A percentile compares a stretch with the other conserved stretches of the same genome.
phyloP scores from a whole-genome alignment of 2,329 filamentous ascomycete species.

The Nemania sp. region DNA sequence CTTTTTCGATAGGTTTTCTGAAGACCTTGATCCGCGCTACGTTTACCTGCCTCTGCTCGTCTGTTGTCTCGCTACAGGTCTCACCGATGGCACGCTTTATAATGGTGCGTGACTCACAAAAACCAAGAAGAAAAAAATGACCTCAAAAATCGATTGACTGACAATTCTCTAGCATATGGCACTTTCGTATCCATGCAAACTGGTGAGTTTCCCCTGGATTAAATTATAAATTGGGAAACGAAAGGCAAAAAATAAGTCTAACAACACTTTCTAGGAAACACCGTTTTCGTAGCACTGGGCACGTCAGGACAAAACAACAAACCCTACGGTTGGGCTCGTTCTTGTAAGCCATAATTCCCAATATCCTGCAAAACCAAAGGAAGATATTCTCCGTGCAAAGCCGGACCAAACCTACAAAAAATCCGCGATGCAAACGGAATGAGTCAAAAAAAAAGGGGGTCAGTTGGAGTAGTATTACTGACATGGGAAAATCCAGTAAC shows the following conservation, averaged over 20 bases:
- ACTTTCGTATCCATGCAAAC: conserved; percentile 59
- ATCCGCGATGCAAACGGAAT: background rate
- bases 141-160: conserved; percentile 11
- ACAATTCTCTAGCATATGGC: conserved; percentile 52
- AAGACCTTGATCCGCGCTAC: conserved; percentile 38
- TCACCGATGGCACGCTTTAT: conserved; percentile 48
- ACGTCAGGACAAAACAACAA: conserved; percentile 55
- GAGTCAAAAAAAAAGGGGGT: background rate
- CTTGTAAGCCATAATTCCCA: conserved; percentile 41
- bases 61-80: conserved; percentile 47
- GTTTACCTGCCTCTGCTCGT: conserved; percentile 44
- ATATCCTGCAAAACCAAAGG: background rate
- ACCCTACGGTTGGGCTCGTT: conserved; percentile 58
- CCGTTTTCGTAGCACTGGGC: conserved; percentile 58
- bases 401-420: background rate
- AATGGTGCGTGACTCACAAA: conserved; percentile 40
- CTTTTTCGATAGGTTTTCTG: conserved; percentile 39
- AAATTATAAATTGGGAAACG: background rate
- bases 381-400: background rate
- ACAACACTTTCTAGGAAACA: conserved; percentile 52
- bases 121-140: background rate
- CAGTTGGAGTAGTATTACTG: background rate
- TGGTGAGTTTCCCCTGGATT: conserved; percentile 37
- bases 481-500: conserved; percentile 44
- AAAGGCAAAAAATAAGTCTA: too few relatives aligned